Base-by-base conservation (phyloP, 2,329 filamentous ascomycete genomes). In the Cladosporium colombiae region DNA sequence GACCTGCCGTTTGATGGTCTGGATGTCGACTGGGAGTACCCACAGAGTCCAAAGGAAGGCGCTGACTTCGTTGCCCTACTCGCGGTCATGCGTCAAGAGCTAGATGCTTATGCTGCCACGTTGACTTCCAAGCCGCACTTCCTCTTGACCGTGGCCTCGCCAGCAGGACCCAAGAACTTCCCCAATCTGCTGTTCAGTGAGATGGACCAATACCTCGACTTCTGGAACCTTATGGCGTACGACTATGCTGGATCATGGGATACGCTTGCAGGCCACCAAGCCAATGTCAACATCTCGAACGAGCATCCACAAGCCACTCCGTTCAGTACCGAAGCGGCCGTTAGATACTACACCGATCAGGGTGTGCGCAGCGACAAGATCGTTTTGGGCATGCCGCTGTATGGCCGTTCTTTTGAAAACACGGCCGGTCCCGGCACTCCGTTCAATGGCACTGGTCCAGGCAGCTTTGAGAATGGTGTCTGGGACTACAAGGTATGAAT, bases 341-440 rank as follows among this genome's bases (percentile, higher is more conserved):
- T 97, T 11, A 80, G 87, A 14, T 84, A 87, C 70, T 97, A 97
- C 79, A 80, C 85, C 14, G 74, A 78, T 1, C 82, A 83, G 2
- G 79, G 78, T 5, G 87, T 96, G 0, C 74, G 84, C 0, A 74
- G 87, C 0, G 73, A 82, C 64, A 96, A 96, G 78, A 85, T 98
- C 62, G 90, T 95, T 3, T 77, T 97, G 21, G 93, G 93, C 1
- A 93, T 97, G 90, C 93, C 94, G 2, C 81, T 97, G 14, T 97
- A 97, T 75, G 94, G 93, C 1, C 90, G 93, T 35, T 86, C 91
- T 0, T 97, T 97, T 75, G 83, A 87, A 70, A 86, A 88, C 68
- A 97, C 94, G 0, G 84, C 89, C 23, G 93, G 93, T 0, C 84
- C 87, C 0, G 94, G 93, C 0, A 78, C 81, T 25, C 80, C 86